These are phyloP conservation scores for Trichoderma polysporum DNA, from an alignment of 2,329 filamentous ascomycete genomes.

Conservation along the genomic window DNA sequence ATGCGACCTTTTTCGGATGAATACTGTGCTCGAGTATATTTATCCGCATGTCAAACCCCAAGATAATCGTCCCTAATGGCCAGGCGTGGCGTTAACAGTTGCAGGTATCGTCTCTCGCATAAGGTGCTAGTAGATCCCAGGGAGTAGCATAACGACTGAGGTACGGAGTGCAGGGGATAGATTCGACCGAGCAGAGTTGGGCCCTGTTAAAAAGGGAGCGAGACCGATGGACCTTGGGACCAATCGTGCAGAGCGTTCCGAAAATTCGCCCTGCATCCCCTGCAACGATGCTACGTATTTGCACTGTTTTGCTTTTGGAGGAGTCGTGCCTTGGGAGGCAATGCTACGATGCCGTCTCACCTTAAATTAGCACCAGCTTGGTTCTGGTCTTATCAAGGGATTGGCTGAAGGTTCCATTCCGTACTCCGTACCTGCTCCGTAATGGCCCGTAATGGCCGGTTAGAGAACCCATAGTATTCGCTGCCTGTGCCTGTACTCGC, in stretches of 20 bases:
- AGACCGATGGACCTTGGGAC: neutral
- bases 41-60: neutral
- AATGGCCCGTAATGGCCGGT: neutral
- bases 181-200: conserved; percentile 3
- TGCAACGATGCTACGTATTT: conserved; percentile 6
- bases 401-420: neutral
- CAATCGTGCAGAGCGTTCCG: conserved; percentile 1
- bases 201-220: neutral
- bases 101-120: conserved; percentile 1
- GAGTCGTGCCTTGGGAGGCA: neutral
- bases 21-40: neutral
- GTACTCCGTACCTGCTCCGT: neutral
- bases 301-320: neutral
- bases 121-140: neutral
- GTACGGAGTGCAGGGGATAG: neutral
- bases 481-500: neutral
- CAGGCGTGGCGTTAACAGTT: conserved; percentile 3
- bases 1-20: conserved; percentile 2
- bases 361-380: conserved; percentile 1
- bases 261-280: conserved; percentile 3
- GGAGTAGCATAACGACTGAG: neutral
- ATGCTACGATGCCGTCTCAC: conserved; percentile 12
- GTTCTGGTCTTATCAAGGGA: neutral
- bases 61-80: neutral
- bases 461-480: neutral